A percentile compares a stretch with the other conserved stretches of the same genome.
Evolutionary conservation across 73 alveolate genomes (phyloP).

Genomic region (Paramecium primaurelia): DNA sequence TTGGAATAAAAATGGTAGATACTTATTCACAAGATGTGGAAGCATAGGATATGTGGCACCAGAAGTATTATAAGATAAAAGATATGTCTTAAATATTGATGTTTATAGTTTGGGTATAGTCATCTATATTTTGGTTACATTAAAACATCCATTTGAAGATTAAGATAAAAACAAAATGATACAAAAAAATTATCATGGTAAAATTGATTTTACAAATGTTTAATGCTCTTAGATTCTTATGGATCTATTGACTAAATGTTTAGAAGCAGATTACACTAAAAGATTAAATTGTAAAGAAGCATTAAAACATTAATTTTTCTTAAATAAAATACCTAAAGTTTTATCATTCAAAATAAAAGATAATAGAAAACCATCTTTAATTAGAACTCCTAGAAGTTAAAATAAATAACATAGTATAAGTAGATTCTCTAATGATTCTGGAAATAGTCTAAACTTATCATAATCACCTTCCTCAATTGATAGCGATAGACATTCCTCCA

Average conservation of each 20-base stretch:
- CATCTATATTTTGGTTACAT: constrained; percentile 52
- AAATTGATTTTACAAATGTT: neutral
- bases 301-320: neutral
- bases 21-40: constrained; percentile 59
- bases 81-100: constrained; percentile 77
- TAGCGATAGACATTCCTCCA: neutral
- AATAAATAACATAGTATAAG: neutral
- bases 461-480: neutral
- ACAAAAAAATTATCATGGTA: neutral
- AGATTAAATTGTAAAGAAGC: neutral
- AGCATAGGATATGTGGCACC: constrained; percentile 89
- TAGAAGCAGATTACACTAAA: neutral
- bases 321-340: neutral
- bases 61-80: constrained; percentile 80
- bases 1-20: neutral
- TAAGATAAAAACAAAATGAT: neutral
- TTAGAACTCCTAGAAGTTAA: neutral
- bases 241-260: neutral
- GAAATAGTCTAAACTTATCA: neutral
- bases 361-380: neutral
- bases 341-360: neutral
- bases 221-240: neutral
- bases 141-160: constrained; percentile 81
- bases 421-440: neutral
- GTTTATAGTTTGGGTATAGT: constrained; percentile 77